phyloP scores from a whole-genome alignment of 805 yeast species.

The Cyberlindnera saturnus region DNA sequence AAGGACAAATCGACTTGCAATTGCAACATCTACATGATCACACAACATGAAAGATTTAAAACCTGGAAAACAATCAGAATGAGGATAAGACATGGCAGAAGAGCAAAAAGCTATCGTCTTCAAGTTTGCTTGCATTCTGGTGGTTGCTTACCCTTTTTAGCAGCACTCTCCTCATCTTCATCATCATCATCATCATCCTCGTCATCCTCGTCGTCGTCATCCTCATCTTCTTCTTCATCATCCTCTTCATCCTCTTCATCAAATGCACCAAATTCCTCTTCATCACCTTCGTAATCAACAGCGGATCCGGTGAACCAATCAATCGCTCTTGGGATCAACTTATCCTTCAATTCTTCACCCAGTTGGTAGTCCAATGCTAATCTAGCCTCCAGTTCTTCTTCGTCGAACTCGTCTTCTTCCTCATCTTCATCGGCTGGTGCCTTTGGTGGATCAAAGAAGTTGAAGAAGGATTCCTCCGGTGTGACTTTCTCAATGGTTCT shows the following conservation, averaged over 20 bases:
- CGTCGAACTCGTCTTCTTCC: constrained; percentile 57
- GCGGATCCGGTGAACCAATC: constrained; percentile 99
- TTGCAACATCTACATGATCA: too few species aligned
- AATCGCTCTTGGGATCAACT: constrained; percentile 90
- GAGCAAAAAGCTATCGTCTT: neutral
- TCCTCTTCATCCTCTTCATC: constrained; percentile 39
- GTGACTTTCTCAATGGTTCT: constrained; percentile 91
- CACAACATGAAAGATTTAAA: too few species aligned
- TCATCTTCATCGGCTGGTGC: constrained; percentile 51
- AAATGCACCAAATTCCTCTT: constrained; percentile 60
- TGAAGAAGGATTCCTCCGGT: constrained; percentile 93
- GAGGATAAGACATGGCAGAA: too few species aligned
- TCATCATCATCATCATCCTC: constrained; percentile 17
- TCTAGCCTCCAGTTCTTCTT: constrained; percentile 72
- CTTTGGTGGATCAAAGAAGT: constrained; percentile 91
- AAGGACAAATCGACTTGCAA: too few species aligned
- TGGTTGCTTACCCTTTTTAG: constrained; percentile 35
- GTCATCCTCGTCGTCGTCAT: constrained; percentile 30
- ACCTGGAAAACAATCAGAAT: too few species aligned
- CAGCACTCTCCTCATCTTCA: constrained; percentile 28
- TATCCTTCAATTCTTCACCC: constrained; percentile 95
- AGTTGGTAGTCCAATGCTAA: constrained; percentile 90
- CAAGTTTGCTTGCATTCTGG: constrained; percentile 65
- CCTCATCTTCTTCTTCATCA: constrained; percentile 35
- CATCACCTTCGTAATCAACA: constrained; percentile 65